Conservation (phyloP, 768 basidiomycete genomes). For the Agaricus blazei region DNA sequence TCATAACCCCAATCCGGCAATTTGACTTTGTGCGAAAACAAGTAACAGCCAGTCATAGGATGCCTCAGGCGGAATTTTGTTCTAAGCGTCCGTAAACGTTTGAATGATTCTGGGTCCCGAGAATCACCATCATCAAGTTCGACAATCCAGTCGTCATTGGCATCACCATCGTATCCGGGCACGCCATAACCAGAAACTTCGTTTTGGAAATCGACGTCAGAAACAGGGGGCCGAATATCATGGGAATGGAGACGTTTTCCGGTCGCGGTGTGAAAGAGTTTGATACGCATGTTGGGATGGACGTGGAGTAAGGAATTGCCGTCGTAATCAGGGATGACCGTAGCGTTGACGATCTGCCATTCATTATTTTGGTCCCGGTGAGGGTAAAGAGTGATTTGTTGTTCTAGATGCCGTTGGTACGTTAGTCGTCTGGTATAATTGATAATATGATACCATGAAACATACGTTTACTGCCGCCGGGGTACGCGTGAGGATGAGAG, state of each 20-base stretch:
- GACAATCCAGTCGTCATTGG: constrained; percentile 90
- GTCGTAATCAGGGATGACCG: constrained; percentile 44
- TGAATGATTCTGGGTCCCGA: constrained; percentile 59
- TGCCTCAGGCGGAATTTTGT: constrained; percentile 84
- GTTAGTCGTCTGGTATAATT: neutral
- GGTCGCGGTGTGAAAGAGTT: constrained; percentile 74
- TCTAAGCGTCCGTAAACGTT: constrained; percentile 72
- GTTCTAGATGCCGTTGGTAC: constrained; percentile 48
- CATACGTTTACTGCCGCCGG: constrained; percentile 83
- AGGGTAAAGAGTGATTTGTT: constrained; percentile 98
- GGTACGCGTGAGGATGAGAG: constrained; percentile 89
- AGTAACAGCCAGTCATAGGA: constrained; percentile 85
- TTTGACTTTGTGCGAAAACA: constrained; percentile 98
- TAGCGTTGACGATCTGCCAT: constrained; percentile 83
- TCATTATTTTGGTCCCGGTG: constrained; percentile 96
- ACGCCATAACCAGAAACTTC: constrained; percentile 95
- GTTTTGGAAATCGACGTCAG: constrained; percentile 98
- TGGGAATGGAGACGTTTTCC: constrained; percentile 92
- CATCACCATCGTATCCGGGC: constrained; percentile 78
- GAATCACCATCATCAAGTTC: constrained; percentile 74
- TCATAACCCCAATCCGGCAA: constrained; percentile 97
- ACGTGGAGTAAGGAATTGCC: constrained; percentile 57
- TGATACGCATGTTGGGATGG: constrained; percentile 63
- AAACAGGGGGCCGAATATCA: constrained; percentile 89
- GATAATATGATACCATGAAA: constrained; percentile 2